Evolutionary conservation across 768 basidiomycete genomes (phyloP), one percentile per base, ranked within the genome.

Genomic region (Calvatia gigantea): DNA sequence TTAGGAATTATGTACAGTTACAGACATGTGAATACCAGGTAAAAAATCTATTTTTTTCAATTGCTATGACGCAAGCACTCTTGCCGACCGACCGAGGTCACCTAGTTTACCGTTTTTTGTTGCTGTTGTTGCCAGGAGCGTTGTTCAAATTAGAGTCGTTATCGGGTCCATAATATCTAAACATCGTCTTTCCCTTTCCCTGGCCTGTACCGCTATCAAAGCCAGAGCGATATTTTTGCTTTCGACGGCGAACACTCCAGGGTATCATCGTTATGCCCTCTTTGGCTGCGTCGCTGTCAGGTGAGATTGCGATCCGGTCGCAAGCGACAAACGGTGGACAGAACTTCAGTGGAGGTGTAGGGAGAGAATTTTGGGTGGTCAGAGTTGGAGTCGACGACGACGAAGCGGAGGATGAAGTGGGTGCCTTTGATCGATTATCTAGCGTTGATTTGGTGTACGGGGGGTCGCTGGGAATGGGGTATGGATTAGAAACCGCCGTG

Each of bases 241-340:
- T 56, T 25, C 54, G 33, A 17, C 54, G 54, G 23, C 54, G 54
- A 7, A 42, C 54, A 23, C 54, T 56, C 54, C 54, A 56, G 19
- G 54, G 54, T 38, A 56, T 56, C 54, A 56, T 56, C 2, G 54
- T 56, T n/a, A 56, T 39, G 7, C 54, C 54, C 29, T 56, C 54
- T 17, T 56, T 56, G 11, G 54, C 54, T 6, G 54, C 54, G 1
- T 56, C 54, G 19, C 54, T 56, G 38, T 48, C 47, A 4, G 54
- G 33, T 25, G 54, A 37, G 9, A 56, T 32, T 6, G 47, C 46
- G 11, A 56, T 56, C n/a, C 54, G 46, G 37, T 56, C 54, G 14
- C 33, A 56, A 2, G 54, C 46, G 4, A 56, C 54, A 32, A 55
- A 55, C 17, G 54, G 54, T 1, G 54, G 54, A 21, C 54, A 55